These are phyloP conservation scores for Garcia nutans DNA, from an alignment of 345 rosid species.

Conservation along the genomic window DNA sequence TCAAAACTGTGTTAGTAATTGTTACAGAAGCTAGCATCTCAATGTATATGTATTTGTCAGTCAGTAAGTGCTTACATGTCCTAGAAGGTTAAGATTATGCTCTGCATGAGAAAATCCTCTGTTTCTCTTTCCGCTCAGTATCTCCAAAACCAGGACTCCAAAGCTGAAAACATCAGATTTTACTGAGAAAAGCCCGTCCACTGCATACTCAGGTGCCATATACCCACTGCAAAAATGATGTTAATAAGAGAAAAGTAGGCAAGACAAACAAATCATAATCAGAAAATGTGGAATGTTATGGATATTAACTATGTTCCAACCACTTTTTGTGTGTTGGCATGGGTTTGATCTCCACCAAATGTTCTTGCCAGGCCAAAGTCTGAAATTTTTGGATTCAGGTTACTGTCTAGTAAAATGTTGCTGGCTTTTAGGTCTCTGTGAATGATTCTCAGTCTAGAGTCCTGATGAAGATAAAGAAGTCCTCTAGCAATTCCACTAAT, in stretches of 20 bases:
- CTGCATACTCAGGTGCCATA: constrained; percentile 16
- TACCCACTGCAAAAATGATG: constrained; percentile 11
- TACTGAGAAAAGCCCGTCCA: not conserved
- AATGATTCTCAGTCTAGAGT: constrained; percentile 14
- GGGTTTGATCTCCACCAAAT: constrained; percentile 9
- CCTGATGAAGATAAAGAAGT: constrained; percentile 20
- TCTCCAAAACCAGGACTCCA: constrained; percentile 13
- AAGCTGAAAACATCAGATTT: constrained; percentile 22
- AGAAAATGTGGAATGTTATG: too few species aligned
- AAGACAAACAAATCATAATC: not conserved
- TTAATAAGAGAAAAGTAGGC: too few species aligned
- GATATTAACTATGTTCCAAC: constrained; percentile 18
- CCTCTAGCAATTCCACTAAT: constrained; percentile 19
- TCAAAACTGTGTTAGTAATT: not conserved
- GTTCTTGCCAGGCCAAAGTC: constrained; percentile 21
- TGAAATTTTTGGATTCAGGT: constrained; percentile 19
- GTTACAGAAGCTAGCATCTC: too few species aligned
- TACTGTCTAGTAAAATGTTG: constrained; percentile 14
- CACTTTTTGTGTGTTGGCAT: constrained; percentile 11
- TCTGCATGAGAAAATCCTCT: constrained; percentile 7
- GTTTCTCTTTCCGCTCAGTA: constrained; percentile 15
- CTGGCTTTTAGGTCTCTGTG: constrained; percentile 23
- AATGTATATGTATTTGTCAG: too few species aligned
- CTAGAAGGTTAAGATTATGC: constrained; percentile 19
- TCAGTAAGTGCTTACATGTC: not conserved